A percentile compares a stretch with the other conserved stretches of the same genome.
phyloP scores from a whole-genome alignment of 176 grass and related monocot genomes.

The Avena atlantica region DNA sequence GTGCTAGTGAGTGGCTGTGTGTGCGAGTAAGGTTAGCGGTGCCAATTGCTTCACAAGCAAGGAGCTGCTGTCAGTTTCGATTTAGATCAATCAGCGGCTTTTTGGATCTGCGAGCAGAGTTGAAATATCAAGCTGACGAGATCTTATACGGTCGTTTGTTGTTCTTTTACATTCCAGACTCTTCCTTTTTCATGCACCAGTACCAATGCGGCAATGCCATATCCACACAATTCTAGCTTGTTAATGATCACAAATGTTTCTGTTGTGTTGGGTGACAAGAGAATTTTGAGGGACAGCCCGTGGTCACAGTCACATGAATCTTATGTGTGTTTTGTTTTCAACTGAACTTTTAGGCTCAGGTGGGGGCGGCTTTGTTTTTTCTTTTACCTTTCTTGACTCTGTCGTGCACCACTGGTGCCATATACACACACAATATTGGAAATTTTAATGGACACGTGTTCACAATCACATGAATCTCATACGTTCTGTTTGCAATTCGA shows the following conservation, averaged over 20 bases:
- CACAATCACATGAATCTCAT: neutral
- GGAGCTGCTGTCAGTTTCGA: neutral
- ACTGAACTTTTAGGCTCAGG: constrained; percentile 30
- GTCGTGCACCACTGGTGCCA: neutral
- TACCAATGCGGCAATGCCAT: neutral
- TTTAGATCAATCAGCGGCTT: neutral
- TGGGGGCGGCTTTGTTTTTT: constrained; percentile 4
- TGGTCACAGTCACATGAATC: neutral
- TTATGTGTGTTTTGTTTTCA: neutral
- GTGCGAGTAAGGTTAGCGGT: neutral
- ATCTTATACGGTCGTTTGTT: neutral
- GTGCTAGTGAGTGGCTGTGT: neutral
- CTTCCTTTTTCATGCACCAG: neutral
- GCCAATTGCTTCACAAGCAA: neutral
- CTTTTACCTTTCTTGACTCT: neutral
- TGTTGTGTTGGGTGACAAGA: neutral
- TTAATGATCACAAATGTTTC: neutral
- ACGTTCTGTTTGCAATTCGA: neutral
- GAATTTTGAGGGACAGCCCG: neutral
- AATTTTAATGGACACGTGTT: neutral
- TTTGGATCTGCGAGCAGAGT: neutral
- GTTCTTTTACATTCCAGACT: neutral
- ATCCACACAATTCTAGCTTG: neutral
- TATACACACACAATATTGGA: neutral
- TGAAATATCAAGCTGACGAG: neutral